Conservation (phyloP, 345 rosid species). For the Cardamine occulta region DNA sequence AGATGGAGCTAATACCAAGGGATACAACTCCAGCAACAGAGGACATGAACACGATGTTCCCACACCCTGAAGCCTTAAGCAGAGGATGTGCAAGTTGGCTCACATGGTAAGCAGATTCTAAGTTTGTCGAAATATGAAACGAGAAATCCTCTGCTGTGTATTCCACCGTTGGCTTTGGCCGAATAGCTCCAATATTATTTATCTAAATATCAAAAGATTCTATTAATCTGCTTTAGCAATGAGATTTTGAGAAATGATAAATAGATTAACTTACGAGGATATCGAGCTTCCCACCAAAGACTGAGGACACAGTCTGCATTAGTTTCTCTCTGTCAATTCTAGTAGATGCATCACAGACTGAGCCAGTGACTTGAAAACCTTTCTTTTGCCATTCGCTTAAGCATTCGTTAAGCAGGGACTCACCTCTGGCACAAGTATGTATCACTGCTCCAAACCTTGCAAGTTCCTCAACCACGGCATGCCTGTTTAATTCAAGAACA, state of each 20-base stretch:
- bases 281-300: conserved; percentile 56
- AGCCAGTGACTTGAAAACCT: conserved; percentile 58
- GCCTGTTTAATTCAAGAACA: conserved; percentile 39
- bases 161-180: conserved; percentile 51
- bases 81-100: conserved; percentile 63
- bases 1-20: conserved; percentile 39
- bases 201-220: conserved; percentile 42
- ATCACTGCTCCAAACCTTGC: conserved; percentile 73
- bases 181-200: conserved; percentile 58
- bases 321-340: conserved; percentile 49
- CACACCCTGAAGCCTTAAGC: conserved; percentile 57
- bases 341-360: conserved; percentile 49
- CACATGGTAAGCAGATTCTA: conserved; percentile 62
- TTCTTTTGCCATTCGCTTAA: conserved; percentile 52
- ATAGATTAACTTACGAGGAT: conserved; percentile 52
- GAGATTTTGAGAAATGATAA: neutral
- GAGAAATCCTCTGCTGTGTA: conserved; percentile 57
- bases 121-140: conserved; percentile 50
- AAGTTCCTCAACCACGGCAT: conserved; percentile 69
- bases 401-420: conserved; percentile 56
- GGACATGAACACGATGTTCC: conserved; percentile 61
- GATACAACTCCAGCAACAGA: conserved; percentile 49
- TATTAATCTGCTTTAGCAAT: neutral
- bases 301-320: conserved; percentile 50
- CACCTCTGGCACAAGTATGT: conserved; percentile 70